These are phyloP conservation scores for Boletus semigastroideus DNA, from an alignment of 1,284 basidiomycete species.

Conservation along the genomic window DNA sequence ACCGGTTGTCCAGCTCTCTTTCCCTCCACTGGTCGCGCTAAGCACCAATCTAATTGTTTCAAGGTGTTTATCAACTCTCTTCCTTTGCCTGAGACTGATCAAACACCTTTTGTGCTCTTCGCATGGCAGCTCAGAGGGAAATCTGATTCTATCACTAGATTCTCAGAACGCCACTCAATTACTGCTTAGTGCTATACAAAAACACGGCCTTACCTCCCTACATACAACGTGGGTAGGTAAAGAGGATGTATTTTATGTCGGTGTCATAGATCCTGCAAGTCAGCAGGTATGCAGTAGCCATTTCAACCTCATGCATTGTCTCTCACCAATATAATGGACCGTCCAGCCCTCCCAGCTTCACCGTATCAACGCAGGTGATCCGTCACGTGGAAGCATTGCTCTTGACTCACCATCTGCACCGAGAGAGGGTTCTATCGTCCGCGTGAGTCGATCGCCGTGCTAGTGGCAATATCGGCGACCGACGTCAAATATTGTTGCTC, in stretches of 20 bases:
- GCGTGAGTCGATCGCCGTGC: constrained; percentile 42
- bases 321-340: not conserved
- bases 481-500: not conserved
- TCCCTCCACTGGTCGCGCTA: constrained; percentile 55
- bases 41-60: constrained; percentile 57
- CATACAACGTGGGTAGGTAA: constrained; percentile 36
- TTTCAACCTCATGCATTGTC: not conserved
- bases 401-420: constrained; percentile 67
- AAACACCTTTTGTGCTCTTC: constrained; percentile 2
- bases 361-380: constrained; percentile 76
- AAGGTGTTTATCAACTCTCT: constrained; percentile 39
- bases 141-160: constrained; percentile 69
- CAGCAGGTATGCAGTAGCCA: constrained; percentile 10
- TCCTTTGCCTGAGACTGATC: not conserved
- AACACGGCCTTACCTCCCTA: constrained; percentile 37
- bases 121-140: constrained; percentile 67
- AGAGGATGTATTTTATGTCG: constrained; percentile 71
- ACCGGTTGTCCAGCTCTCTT: constrained; percentile 39
- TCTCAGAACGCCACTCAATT: constrained; percentile 68
- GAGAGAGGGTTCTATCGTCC: constrained; percentile 53
- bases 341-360: constrained; percentile 47
- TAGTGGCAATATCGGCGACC: not conserved
- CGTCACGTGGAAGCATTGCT: constrained; percentile 72
- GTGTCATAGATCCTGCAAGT: constrained; percentile 36
- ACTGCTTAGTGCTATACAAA: constrained; percentile 60